Evolutionary conservation across 2,329 filamentous ascomycete species (phyloP).

Genomic region (Fusarium neocosmosporiellum): DNA sequence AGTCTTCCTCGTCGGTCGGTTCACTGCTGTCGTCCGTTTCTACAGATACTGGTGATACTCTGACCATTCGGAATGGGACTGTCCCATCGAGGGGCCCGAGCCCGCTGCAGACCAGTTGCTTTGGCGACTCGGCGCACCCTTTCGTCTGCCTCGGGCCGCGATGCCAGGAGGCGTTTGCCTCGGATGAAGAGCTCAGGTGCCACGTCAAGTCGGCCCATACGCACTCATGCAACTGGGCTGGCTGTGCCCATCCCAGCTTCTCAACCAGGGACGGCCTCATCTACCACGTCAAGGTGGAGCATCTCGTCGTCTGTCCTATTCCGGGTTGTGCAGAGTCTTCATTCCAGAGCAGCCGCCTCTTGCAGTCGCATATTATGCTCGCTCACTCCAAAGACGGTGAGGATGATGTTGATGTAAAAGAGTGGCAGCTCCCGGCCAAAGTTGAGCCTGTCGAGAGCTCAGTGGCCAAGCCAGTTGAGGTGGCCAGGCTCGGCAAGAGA

Average conservation of each 20-base stretch:
- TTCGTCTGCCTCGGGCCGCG: slow-evolving; percentile 44
- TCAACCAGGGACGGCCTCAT: slow-evolving; percentile 51
- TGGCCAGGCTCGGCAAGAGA: slow-evolving; percentile 16
- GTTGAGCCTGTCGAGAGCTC: not conserved
- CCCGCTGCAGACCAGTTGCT: slow-evolving; percentile 31
- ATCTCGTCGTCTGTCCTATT: slow-evolving; percentile 56
- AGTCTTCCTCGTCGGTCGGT: slow-evolving; percentile 43
- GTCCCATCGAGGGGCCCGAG: slow-evolving; percentile 40
- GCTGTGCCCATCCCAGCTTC: slow-evolving; percentile 52
- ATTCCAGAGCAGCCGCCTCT: slow-evolving; percentile 48
- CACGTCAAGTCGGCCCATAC: slow-evolving; percentile 45
- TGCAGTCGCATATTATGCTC: slow-evolving; percentile 52
- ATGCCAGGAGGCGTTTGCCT: slow-evolving; percentile 41
- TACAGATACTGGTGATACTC: slow-evolving; percentile 43
- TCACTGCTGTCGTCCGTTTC: slow-evolving; percentile 46
- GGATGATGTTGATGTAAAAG: slow-evolving; percentile 29
- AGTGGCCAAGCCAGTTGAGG: not conserved
- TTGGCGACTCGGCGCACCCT: slow-evolving; percentile 23
- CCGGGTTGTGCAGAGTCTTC: slow-evolving; percentile 51
- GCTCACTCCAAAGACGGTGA: slow-evolving; percentile 46
- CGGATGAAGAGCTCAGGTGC: slow-evolving; percentile 36
- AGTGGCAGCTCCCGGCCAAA: slow-evolving; percentile 42
- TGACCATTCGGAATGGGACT: slow-evolving; percentile 19
- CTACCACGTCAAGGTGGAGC: slow-evolving; percentile 58
- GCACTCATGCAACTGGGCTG: slow-evolving; percentile 55